phyloP scores from a whole-genome alignment of 1,284 basidiomycete species.

The Somion occarium region DNA sequence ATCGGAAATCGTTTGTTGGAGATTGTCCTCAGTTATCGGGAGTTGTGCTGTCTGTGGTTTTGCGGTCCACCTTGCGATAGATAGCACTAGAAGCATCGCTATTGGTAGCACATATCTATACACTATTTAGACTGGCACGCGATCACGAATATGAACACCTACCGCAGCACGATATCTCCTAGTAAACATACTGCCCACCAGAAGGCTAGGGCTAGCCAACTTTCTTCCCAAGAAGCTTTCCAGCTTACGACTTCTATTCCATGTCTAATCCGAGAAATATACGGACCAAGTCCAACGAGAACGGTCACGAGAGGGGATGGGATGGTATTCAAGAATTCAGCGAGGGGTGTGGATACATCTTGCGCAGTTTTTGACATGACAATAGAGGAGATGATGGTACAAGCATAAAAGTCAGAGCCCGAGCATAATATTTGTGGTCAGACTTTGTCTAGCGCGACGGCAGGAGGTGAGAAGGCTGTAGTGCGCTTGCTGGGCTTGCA shows the following conservation, averaged over 20 bases:
- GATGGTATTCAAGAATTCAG: constrained; percentile 52
- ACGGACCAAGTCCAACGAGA: constrained; percentile 54
- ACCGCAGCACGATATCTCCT: constrained; percentile 53
- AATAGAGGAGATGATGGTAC: not conserved
- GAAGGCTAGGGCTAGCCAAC: constrained; percentile 58
- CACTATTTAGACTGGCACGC: constrained; percentile 1
- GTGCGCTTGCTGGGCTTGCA: not conserved
- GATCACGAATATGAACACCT: constrained; percentile 21
- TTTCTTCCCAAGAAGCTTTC: constrained; percentile 58
- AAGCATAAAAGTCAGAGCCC: not conserved
- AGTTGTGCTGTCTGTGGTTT: constrained; percentile 24
- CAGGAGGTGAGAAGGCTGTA: not conserved
- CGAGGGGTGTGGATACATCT: constrained; percentile 26
- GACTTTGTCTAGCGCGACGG: not conserved
- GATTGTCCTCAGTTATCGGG: constrained; percentile 56
- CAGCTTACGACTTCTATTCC: constrained; percentile 57
- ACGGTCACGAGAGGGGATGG: constrained; percentile 55
- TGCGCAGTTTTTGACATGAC: constrained; percentile 20
- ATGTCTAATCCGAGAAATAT: constrained; percentile 44
- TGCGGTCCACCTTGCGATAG: constrained; percentile 27
- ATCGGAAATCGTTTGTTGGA: constrained; percentile 53
- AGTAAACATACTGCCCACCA: constrained; percentile 82
- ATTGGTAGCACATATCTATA: constrained; percentile 42
- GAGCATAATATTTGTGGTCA: not conserved
- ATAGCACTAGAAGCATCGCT: constrained; percentile 32